Evolutionary conservation across 2,329 filamentous ascomycete genomes (phyloP), one percentile per base, ranked within the genome.

Genomic region (Calonectria naviculata): DNA sequence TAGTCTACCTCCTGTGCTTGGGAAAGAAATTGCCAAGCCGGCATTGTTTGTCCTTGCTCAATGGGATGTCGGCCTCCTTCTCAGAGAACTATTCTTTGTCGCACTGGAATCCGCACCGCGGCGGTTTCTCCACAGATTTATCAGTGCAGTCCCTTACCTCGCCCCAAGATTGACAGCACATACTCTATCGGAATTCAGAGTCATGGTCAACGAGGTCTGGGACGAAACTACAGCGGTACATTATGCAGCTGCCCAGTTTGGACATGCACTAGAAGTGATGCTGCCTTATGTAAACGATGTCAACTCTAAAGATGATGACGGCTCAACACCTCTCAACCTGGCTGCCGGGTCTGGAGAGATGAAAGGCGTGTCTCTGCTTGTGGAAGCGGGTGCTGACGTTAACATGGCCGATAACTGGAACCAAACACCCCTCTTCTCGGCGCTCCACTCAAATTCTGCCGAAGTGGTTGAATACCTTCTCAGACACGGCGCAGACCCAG

Each of bases 181-280:
- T 7, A 65, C 36, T 13, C 56, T 46, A 21, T 60, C n/a, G 24
- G 65, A 71, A 10, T 64, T 75, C 17, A 68, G 47, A 60, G 31
- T 17, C 15, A 72, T 74, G 44, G 28, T 74, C 21, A 75, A 76
- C 28, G 38, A 67, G 7, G 29, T 67, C 5, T 76, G 74, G 74
- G 71, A 70, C 24, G 73, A 73, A 12, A 74, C 69, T 9, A 74
- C 74, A 8, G 73, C 74, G 4, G 41, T 71, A 17, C 74, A 76
- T 56, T 73, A 71, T 60, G 74, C 74, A 8, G 74, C 73, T 19
- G 68, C 62, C 17, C 73, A 71, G 29, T 49, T 42, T 3, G 73
- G 73, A 24, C 61, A 58, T 19, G 65, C 67, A 5, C 62, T 76
- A 10, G 70, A 72, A 31, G 42, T 75, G 7, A 56, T 76, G 38